Conservation (phyloP, 257 asterid species). For the Capsicum rhomboideum region DNA sequence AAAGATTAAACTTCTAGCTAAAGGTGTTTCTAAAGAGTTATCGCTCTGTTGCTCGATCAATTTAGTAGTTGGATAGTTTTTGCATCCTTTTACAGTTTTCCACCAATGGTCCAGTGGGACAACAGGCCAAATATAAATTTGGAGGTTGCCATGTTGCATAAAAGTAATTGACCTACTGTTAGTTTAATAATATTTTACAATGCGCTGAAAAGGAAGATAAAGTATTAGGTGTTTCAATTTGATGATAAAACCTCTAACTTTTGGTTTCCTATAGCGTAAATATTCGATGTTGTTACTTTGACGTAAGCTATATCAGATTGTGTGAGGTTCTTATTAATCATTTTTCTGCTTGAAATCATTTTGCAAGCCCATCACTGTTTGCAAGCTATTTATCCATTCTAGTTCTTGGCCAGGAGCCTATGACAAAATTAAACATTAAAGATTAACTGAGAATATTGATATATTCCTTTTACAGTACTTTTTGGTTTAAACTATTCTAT, state of each 20-base stretch:
- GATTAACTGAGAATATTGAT: neutral
- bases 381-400: neutral
- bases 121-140: neutral
- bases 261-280: neutral
- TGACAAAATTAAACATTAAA: neutral
- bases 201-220: neutral
- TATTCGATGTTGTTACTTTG: neutral
- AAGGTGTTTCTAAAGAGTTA: neutral
- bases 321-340: neutral
- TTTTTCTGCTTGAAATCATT: neutral
- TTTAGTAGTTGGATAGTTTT: neutral
- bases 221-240: neutral
- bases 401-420: neutral
- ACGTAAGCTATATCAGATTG: neutral
- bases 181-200: neutral
- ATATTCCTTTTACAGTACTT: neutral
- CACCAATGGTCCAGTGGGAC: neutral
- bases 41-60: neutral
- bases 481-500: neutral
- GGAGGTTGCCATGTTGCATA: neutral
- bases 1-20: neutral
- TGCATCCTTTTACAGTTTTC: neutral
- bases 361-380: neutral
- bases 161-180: neutral
- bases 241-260: neutral